phyloP scores from a whole-genome alignment of 2,329 filamentous ascomycete genomes.

The Paraphaeosphaeria sporulosa region DNA sequence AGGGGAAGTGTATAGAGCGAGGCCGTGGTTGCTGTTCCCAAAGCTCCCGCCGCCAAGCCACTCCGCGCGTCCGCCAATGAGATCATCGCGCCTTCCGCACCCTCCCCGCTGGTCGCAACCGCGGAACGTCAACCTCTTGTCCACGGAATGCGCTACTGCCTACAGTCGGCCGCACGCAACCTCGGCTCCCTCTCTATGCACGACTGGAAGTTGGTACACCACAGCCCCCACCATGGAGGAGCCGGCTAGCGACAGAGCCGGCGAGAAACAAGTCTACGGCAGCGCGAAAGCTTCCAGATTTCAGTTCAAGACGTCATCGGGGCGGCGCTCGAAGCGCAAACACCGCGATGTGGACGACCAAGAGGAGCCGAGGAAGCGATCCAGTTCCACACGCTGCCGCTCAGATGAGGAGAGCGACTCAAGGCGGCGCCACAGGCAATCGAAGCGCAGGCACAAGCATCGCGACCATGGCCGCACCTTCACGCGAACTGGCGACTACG shows the following conservation, averaged over 20 bases:
- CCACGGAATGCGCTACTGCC: no score
- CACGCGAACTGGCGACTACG: slow-evolving; percentile 40
- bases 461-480: slow-evolving; percentile 33
- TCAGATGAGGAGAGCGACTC: slow-evolving; percentile 21
- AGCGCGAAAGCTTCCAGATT: slow-evolving; percentile 45
- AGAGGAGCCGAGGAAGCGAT: slow-evolving; percentile 12
- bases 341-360: slow-evolving; percentile 21
- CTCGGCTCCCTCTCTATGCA: slow-evolving; percentile 25
- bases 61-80: slow-evolving; percentile 33
- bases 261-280: slow-evolving; percentile 30
- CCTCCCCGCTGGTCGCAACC: slow-evolving; percentile 25
- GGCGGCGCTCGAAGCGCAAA: slow-evolving; percentile 28
- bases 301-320: slow-evolving; percentile 47
- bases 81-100: slow-evolving; percentile 32
- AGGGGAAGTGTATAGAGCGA: neutral
- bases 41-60: slow-evolving; percentile 30
- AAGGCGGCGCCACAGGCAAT: slow-evolving; percentile 23
- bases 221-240: slow-evolving; percentile 37
- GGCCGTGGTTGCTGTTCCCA: slow-evolving; percentile 5
- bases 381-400: slow-evolving; percentile 23
- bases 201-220: slow-evolving; percentile 17
- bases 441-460: slow-evolving; percentile 27
- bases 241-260: slow-evolving; percentile 29
- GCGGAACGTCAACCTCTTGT: neutral
- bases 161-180: neutral